Base-by-base conservation (phyloP, 208 protist species). In the Wallacemonas collosoma region DNA sequence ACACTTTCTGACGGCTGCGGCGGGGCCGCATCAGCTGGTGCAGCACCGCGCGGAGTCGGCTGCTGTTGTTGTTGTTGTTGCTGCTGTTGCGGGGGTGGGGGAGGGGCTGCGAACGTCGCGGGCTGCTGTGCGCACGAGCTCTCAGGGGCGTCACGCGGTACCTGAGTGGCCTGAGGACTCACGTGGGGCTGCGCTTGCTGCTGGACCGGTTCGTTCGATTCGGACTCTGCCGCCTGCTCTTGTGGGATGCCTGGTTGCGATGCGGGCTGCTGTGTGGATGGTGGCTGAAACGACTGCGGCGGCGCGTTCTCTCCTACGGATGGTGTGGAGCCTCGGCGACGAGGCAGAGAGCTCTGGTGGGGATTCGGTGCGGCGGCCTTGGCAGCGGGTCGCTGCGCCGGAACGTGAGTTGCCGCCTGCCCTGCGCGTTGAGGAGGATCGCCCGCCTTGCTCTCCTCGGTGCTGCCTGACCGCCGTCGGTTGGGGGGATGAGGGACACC, bases 11-110 rank as follows among this genome's bases (percentile, higher is more conserved):
- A 1, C n/a, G 38, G 40, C 11, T 80, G 65, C 50, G 67, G 64
- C n/a, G 64, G 26, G 26, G 26, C 26, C 26, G 0, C 26, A 26
- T 26, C 26, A 26, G 26, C 26, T 26, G 26, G 26, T 26, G 26
- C 26, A 26, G 26, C 26, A 26, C 26, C 26, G 26, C 41, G 57
- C 67, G 63, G 50, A 38, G 58, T 0, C 35, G 26, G 12, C 60
- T 64, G 56, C 51, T 57, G 11, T 26, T 12, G 43, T 41, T 55
- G 73, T 61, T 73, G 72, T 44, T 68, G 43, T 45, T 64, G 65
- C 45, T 6, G 45, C 43, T 15, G 40, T n/a, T 38, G 12, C 47
- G 6, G 14, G 11, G 63, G 47, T 54, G 5, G 61, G 11, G 61
- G 6, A 17, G 56, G 43, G 36, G 56, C 36, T 35, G 61, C 12